Evolutionary conservation across 2,329 filamentous ascomycete species (phyloP).

Genomic region (Colletotrichum musicola): DNA sequence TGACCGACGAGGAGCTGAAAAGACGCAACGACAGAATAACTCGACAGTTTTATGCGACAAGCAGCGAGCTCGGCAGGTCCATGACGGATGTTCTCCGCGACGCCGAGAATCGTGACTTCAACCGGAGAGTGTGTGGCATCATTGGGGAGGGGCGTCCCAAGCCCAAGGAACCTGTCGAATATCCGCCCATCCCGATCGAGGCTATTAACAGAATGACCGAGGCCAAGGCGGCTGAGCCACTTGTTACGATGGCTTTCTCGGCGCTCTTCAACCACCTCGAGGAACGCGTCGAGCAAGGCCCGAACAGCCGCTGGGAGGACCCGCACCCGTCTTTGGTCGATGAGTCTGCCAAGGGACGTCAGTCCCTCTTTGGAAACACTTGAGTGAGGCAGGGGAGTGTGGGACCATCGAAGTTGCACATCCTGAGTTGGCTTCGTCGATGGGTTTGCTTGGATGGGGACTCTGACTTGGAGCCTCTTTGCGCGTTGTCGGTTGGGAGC

Average conservation of each 20-base stretch:
- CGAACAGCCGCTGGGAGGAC: conserved; percentile 23
- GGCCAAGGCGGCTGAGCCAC: conserved; percentile 54
- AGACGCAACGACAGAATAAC: conserved; percentile 48
- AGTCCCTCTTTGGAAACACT: conserved; percentile 30
- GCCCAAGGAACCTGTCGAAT: conserved; percentile 42
- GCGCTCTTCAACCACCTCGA: conserved; percentile 43
- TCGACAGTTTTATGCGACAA: conserved; percentile 55
- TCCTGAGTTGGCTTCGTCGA: conserved; percentile 29
- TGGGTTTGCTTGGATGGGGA: conserved; percentile 38
- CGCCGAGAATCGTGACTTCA: conserved; percentile 44
- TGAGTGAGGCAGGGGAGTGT: background rate
- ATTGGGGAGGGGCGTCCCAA: conserved; percentile 53
- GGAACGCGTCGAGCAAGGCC: conserved; percentile 5
- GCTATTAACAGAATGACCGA: conserved; percentile 54
- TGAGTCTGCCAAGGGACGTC: conserved; percentile 16
- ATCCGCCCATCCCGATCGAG: conserved; percentile 49
- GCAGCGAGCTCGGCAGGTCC: conserved; percentile 50
- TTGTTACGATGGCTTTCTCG: conserved; percentile 57
- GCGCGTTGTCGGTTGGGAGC: conserved; percentile 19
- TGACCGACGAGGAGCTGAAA: conserved; percentile 43
- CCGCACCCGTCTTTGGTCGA: conserved; percentile 23
- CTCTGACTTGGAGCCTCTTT: conserved; percentile 31
- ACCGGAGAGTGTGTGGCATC: conserved; percentile 49
- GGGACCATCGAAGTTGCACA: background rate
- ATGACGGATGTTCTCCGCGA: conserved; percentile 48